A percentile compares a stretch with the other conserved stretches of the same genome.
These are phyloP conservation scores for Fusarium udum DNA, from an alignment of 2,329 filamentous ascomycete genomes.

Conservation along the genomic window DNA sequence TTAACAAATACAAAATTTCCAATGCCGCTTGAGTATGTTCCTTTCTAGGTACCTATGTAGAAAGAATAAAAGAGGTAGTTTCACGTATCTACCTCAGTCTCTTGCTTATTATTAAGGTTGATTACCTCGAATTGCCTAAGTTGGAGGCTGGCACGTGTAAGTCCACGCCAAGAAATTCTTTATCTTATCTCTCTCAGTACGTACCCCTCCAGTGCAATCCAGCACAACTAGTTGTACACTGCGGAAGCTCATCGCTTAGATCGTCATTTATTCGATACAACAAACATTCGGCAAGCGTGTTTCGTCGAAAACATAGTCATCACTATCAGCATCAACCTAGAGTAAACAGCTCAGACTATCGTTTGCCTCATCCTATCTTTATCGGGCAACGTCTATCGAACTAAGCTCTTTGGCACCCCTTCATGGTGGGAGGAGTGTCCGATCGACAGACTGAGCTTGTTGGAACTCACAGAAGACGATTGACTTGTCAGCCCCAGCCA, in stretches of 20 bases:
- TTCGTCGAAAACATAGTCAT: constrained; percentile 2
- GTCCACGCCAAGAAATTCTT: constrained; percentile 16
- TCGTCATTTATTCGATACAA: constrained; percentile 22
- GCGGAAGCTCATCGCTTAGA: constrained; percentile 21
- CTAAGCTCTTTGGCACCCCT: constrained; percentile 6
- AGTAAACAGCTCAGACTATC: not conserved
- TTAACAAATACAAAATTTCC: not conserved
- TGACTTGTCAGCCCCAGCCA: constrained; percentile 22
- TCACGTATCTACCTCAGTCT: not conserved
- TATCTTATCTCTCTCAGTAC: constrained; percentile 36
- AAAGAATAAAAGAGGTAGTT: too few relatives aligned
- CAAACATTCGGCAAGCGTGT: not conserved
- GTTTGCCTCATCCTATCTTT: not conserved
- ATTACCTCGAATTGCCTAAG: not conserved
- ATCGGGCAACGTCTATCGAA: not conserved
- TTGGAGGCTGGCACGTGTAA: constrained; percentile 8
- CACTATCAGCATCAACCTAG: not conserved
- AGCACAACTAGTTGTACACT: constrained; percentile 8
- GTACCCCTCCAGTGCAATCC: constrained; percentile 26
- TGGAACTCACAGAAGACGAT: not conserved
- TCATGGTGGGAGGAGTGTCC: constrained; percentile 4
- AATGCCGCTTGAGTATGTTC: too few relatives aligned
- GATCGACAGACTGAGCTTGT: constrained; percentile 20
- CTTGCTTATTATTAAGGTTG: not conserved
- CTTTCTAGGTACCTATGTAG: too few relatives aligned